A percentile compares a stretch with the other conserved stretches of the same genome.
Evolutionary conservation across 2,329 filamentous ascomycete genomes (phyloP).

Genomic region (Aschersonia sp.): DNA sequence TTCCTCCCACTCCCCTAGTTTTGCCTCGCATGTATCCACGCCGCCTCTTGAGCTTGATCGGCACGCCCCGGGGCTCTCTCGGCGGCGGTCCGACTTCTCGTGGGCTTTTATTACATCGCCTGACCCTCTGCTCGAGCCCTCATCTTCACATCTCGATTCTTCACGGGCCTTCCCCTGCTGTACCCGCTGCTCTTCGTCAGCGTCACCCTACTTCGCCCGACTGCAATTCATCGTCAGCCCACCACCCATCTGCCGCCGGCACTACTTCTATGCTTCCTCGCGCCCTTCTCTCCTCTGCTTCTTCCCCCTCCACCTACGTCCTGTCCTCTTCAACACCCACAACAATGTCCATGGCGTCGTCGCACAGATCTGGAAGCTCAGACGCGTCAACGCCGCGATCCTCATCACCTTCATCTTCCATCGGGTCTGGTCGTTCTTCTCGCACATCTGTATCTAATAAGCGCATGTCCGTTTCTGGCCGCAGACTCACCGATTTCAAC

Average conservation of each 20-base stretch:
- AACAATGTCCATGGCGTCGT: constrained; percentile 15
- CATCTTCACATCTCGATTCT: too few relatives aligned
- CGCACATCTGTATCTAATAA: constrained; percentile 37
- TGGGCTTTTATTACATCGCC: constrained; percentile 7
- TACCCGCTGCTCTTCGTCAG: constrained; percentile 1
- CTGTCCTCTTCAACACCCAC: constrained; percentile 5
- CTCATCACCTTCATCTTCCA: constrained; percentile 33
- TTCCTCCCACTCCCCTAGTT: constrained; percentile 3
- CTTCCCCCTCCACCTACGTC: constrained; percentile 3
- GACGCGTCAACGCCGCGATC: constrained; percentile 42
- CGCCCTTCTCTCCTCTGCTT: not conserved
- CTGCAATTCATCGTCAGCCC: constrained; percentile 1
- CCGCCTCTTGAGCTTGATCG: constrained; percentile 5
- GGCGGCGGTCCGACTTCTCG: constrained; percentile 5
- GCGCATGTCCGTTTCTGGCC: constrained; percentile 33
- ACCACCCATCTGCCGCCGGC: not conserved
- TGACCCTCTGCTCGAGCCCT: constrained; percentile 2
- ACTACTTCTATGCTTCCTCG: not conserved
- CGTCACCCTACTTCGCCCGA: constrained; percentile 2
- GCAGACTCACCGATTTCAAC: constrained; percentile 36
- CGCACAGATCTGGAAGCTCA: constrained; percentile 29
- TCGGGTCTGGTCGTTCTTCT: constrained; percentile 31
- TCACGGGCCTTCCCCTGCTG: not conserved
- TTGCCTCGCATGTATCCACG: constrained; percentile 9
- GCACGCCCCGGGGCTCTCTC: constrained; percentile 4